Evolutionary conservation across 768 basidiomycete species (phyloP), one percentile per base, ranked within the genome.

Genomic region (Cubamyces sp.): DNA sequence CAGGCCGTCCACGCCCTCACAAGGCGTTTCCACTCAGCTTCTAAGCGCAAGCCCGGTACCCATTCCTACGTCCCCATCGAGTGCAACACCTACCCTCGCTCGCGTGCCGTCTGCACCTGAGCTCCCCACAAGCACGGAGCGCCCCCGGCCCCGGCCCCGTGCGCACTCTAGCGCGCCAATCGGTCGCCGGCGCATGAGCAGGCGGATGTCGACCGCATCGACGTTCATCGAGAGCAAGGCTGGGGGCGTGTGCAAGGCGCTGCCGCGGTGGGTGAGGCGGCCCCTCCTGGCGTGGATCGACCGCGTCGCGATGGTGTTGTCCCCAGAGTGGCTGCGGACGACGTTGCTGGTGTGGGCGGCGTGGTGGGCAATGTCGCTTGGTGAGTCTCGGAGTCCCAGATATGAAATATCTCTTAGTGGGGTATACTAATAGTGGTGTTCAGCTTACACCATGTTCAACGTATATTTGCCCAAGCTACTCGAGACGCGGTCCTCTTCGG

Each of bases 361-460:
- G 9, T 96, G 94, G 94, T 84, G 81, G 58, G 74, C 81, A 0
- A 90, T 93, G 84, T 82, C 89, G 0, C 79, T 94, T 18, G 94
- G 92, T 89, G 64, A 54, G 87, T 69, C 6, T 30, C 14, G 6
- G n/a, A 9, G 11, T 9, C 21, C 7, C 21, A 25, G 18, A 9
- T 26, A 9, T 11, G n/a, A n/a, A n/a, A n/a, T n/a, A n/a, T n/a
- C n/a, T n/a, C n/a, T n/a, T n/a, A n/a, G n/a, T n/a, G n/a, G n/a
- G n/a, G n/a, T n/a, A n/a, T n/a, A n/a, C n/a, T n/a, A n/a, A n/a
- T n/a, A 14, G 5, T 42, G 26, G 23, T 15, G 6, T 9, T 19
- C 34, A 91, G 90, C 86, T 0, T 94, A 87, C 69, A 94, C 92
- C 2, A 94, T 96, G 87, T 96, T 96, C 75, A 96, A 96, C 70